Conservation (phyloP, 208 protist species). For the Crithidia thermophila region DNA sequence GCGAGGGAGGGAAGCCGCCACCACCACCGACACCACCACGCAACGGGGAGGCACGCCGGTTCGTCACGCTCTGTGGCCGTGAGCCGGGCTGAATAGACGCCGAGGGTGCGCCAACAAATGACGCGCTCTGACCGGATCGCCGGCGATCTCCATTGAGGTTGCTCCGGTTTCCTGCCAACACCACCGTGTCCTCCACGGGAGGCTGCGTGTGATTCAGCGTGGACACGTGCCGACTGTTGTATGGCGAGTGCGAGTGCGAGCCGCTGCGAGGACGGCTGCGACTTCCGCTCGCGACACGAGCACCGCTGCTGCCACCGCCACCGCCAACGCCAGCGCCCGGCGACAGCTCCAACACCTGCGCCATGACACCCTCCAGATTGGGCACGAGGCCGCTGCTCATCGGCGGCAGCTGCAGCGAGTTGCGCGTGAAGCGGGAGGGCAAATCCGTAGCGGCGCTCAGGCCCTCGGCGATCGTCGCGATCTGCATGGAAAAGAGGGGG, state of each 20-base stretch:
- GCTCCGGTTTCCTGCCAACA: neutral
- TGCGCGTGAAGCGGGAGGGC: conserved; percentile 51
- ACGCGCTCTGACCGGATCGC: neutral
- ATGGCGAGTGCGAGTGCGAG: conserved; percentile 13
- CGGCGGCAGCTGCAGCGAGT: conserved; percentile 46
- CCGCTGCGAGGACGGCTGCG: neutral
- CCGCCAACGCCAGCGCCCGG: conserved; percentile 9
- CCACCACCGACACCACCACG: neutral
- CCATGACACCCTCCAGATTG: conserved; percentile 75
- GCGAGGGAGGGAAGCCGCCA: neutral
- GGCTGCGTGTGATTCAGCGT: neutral
- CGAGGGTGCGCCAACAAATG: neutral
- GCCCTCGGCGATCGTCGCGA: conserved; percentile 82
- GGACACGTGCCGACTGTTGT: conserved; percentile 7
- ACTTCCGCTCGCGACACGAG: neutral
- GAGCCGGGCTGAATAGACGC: neutral
- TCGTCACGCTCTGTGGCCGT: neutral
- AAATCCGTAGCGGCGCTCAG: conserved; percentile 48
- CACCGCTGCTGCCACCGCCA: neutral
- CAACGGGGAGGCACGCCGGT: conserved; percentile 1
- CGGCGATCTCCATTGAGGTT: no score
- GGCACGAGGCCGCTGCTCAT: conserved; percentile 56
- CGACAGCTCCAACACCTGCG: conserved; percentile 56
- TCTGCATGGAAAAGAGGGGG: conserved; percentile 85
- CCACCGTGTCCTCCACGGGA: conserved; percentile 8